Percentiles rank a stretch among this genome's conserved stretches.
Evolutionary conservation across 148 eudicot species (phyloP).

Genomic region (Nepenthes gracilis): DNA sequence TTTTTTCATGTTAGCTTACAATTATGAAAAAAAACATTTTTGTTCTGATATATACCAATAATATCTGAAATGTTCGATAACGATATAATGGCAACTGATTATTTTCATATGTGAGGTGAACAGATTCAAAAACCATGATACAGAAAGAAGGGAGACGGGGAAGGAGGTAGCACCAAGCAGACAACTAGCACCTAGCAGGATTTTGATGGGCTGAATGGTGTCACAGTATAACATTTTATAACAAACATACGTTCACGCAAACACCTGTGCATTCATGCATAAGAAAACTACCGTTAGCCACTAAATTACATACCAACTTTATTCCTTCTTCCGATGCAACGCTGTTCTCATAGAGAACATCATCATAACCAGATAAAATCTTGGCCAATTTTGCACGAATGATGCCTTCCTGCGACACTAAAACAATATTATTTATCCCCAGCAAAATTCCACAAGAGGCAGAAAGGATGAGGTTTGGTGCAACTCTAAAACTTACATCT

Average conservation of each 20-base stretch:
- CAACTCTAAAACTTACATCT: constrained; percentile 40
- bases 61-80: too few relatives aligned
- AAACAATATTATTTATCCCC: neutral
- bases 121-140: too few relatives aligned
- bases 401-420: constrained; percentile 58
- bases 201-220: too few relatives aligned
- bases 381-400: constrained; percentile 66
- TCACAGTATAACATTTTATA: neutral
- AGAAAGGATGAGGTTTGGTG: neutral
- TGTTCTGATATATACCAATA: too few relatives aligned
- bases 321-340: constrained; percentile 65
- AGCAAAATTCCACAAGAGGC: neutral
- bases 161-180: too few relatives aligned
- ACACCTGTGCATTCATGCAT: neutral
- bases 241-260: neutral
- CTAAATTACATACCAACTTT: constrained; percentile 35
- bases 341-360: constrained; percentile 65
- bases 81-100: too few relatives aligned
- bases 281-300: neutral
- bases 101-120: too few relatives aligned
- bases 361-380: constrained; percentile 42
- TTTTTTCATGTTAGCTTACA: too few relatives aligned
- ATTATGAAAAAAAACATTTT: too few relatives aligned
- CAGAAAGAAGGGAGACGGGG: too few relatives aligned
- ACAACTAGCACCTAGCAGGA: too few relatives aligned